Percentiles rank a stretch among this genome's conserved stretches.
Conservation (phyloP, 163 green algal genomes). For the Scenedesmus sp. region DNA sequence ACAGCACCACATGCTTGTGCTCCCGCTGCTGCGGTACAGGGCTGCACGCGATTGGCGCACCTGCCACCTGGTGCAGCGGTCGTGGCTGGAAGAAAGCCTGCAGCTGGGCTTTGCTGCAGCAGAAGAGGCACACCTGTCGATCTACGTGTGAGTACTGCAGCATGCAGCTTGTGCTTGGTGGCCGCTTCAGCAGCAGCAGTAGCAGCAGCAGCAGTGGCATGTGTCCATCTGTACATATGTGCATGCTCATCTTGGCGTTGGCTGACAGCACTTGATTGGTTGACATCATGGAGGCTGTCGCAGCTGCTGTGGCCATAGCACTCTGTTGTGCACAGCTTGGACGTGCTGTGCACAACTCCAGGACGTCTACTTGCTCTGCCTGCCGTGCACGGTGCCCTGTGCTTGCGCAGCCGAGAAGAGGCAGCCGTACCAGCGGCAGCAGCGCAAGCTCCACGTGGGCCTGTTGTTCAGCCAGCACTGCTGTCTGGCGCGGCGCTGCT, state of each 20-base stretch:
- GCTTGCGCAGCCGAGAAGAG: neutral
- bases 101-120: slow-evolving; percentile 33
- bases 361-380: no score
- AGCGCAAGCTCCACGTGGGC: neutral
- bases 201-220: slow-evolving; percentile 1
- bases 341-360: no score
- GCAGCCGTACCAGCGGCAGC: slow-evolving; percentile 23
- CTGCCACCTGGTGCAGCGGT: neutral
- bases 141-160: neutral
- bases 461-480: neutral
- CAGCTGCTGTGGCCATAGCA: no score
- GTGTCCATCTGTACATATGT: neutral
- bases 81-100: slow-evolving; percentile 30
- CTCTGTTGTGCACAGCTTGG: no score
- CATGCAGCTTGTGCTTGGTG: neutral
- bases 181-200: no score
- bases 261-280: neutral
- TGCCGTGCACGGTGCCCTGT: neutral
- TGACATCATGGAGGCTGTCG: neutral
- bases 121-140: slow-evolving; percentile 25
- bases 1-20: neutral
- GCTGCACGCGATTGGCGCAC: slow-evolving; percentile 30
- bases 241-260: neutral
- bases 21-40: slow-evolving; percentile 7
- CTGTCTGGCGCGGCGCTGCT: neutral